Conservation (phyloP, 495 filamentous ascomycete genomes). For the Podospora pseudocomata region DNA sequence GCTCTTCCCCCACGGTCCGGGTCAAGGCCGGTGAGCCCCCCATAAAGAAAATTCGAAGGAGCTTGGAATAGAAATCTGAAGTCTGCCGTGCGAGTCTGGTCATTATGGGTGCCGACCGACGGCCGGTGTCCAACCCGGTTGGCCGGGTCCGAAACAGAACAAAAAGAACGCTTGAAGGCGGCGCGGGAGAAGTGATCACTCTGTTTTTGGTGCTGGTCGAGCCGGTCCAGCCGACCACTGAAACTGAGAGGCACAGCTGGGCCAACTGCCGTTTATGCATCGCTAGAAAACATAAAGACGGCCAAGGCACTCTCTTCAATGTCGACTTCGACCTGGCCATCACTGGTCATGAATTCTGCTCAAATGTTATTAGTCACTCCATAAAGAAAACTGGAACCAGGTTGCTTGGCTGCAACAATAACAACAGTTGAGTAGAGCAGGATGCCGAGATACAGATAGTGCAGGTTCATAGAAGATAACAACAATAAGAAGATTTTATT, state of each 20-base stretch:
- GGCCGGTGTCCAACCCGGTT: constrained; percentile 5
- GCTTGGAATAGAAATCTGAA: not conserved
- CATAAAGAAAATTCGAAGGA: not conserved
- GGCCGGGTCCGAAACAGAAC: constrained; percentile 18
- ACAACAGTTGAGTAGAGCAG: too few relatives aligned
- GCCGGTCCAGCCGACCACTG: constrained; percentile 11
- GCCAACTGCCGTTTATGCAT: not conserved
- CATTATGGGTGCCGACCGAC: not conserved
- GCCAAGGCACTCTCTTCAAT: not conserved
- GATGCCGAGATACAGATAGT: too few relatives aligned
- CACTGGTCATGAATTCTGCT: not conserved
- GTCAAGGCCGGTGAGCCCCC: not conserved
- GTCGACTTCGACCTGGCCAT: not conserved
- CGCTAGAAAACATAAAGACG: not conserved
- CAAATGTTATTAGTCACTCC: not conserved
- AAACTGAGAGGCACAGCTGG: constrained; percentile 11
- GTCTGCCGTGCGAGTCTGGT: not conserved
- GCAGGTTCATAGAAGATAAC: too few relatives aligned
- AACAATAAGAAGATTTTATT: not conserved
- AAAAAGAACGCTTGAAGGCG: constrained; percentile 9
- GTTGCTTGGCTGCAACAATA: not conserved
- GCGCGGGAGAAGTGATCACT: constrained; percentile 14
- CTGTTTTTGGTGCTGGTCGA: constrained; percentile 11
- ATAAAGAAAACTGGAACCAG: not conserved
- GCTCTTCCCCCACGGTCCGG: not conserved